Evolutionary conservation across 1,139 yeast genomes (phyloP).

Genomic region (Candida buenavistaensis): DNA sequence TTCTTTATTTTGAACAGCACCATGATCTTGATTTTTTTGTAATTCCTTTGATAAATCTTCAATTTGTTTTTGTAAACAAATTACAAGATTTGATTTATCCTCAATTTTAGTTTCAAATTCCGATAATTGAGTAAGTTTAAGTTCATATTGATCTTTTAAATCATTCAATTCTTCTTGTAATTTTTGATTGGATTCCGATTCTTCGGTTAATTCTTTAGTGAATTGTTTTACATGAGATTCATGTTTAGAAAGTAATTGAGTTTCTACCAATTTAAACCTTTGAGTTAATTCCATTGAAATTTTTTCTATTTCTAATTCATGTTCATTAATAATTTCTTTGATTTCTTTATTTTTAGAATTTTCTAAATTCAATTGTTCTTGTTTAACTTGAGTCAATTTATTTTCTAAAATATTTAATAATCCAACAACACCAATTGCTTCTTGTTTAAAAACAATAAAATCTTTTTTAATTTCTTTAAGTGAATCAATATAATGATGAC

Average conservation of each 20-base stretch:
- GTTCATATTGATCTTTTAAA: neutral
- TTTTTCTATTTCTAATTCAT: conserved; percentile 1
- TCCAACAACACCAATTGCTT: conserved; percentile 4
- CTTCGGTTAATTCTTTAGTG: conserved; percentile 2
- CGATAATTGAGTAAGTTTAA: neutral
- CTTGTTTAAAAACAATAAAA: conserved; percentile 8
- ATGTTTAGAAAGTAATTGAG: conserved; percentile 1
- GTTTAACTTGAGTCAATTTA: conserved; percentile 4
- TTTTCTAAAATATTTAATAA: conserved; percentile 5
- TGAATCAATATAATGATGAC: conserved; percentile 6
- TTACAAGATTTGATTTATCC: neutral
- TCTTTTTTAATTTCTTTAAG: conserved; percentile 11
- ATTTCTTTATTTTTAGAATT: conserved; percentile 1
- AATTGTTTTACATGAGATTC: conserved; percentile 1
- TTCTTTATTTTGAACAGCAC: conserved; percentile 1
- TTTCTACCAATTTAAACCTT: conserved; percentile 1
- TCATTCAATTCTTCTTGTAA: conserved; percentile 1
- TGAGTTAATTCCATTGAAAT: conserved; percentile 3
- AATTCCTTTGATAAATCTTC: neutral
- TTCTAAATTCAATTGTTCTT: neutral
- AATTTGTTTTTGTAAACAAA: conserved; percentile 1
- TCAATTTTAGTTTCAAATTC: neutral
- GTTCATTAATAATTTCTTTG: neutral
- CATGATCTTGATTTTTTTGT: neutral
- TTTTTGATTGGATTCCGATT: conserved; percentile 1